These are phyloP conservation scores for Rosa chinensis DNA, from an alignment of 306 rosid genomes.

Conservation along the genomic window DNA sequence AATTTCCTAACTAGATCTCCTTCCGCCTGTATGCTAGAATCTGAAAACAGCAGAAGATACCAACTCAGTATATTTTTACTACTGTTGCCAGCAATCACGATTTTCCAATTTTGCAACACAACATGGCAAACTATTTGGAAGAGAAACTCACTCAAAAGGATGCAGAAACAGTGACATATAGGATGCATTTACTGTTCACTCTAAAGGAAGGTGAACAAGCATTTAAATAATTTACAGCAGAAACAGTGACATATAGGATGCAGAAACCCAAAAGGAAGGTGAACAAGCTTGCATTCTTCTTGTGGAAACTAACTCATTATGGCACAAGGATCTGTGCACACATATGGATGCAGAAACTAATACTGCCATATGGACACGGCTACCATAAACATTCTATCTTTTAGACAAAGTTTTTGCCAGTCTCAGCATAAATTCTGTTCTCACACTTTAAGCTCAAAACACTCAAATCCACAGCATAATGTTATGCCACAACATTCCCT, in stretches of 20 bases:
- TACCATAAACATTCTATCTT: neutral
- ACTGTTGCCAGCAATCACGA: neutral
- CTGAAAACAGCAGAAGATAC: constrained; percentile 48
- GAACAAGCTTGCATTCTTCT: neutral
- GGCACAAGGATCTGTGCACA: neutral
- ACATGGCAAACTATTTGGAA: neutral
- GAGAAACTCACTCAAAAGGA: neutral
- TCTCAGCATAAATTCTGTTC: neutral
- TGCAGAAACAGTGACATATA: neutral
- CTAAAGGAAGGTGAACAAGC: neutral
- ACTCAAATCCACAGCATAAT: neutral
- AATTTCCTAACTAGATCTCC: constrained; percentile 30
- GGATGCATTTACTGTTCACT: neutral
- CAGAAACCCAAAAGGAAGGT: neutral
- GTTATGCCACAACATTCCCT: neutral
- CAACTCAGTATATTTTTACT: neutral
- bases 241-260: neutral
- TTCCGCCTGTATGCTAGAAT: constrained; percentile 72
- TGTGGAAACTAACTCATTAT: neutral
- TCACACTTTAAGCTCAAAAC: neutral
- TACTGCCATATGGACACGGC: neutral
- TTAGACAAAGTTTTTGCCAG: neutral
- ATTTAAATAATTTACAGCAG: neutral
- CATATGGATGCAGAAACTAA: neutral
- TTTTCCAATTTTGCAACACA: too few relatives aligned